Conservation (phyloP, 176 grass and related monocot genomes). For the Saccharum officinarum region DNA sequence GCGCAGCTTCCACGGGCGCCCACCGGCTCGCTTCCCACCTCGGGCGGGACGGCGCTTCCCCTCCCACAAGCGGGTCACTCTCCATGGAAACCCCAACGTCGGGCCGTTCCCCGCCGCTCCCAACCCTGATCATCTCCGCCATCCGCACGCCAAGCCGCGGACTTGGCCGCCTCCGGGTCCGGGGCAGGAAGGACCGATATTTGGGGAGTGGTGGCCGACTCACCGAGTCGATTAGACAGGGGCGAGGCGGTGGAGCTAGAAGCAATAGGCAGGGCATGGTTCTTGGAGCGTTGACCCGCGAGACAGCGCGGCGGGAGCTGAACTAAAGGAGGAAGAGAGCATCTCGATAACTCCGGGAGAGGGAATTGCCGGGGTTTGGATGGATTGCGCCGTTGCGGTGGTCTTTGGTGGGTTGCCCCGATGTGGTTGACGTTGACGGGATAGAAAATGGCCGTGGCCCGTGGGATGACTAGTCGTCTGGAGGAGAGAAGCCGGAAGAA, state of each 20-base stretch:
- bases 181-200: slow-evolving; percentile 18
- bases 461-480: too few species aligned
- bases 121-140: slow-evolving; percentile 38
- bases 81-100: slow-evolving; percentile 30
- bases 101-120: slow-evolving; percentile 11
- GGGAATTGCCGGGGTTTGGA: neutral
- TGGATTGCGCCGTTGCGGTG: neutral
- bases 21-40: slow-evolving; percentile 3
- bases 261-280: slow-evolving; percentile 32
- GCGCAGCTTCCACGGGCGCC: slow-evolving; percentile 25
- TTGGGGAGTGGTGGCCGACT: neutral
- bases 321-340: neutral
- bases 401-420: neutral
- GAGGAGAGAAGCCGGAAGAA: too few species aligned
- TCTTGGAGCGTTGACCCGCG: neutral
- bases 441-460: too few species aligned
- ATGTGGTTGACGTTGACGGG: too few species aligned
- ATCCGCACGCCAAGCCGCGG: slow-evolving; percentile 23
- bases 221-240: neutral
- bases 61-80: slow-evolving; percentile 38
- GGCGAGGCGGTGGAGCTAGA: neutral
- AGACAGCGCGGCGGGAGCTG: slow-evolving; percentile 7
- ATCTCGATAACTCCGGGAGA: slow-evolving; percentile 27
- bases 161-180: slow-evolving; percentile 17
- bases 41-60: neutral